Evolutionary conservation across 495 filamentous ascomycete genomes (phyloP).

Genomic region (Neurospora sp.): DNA sequence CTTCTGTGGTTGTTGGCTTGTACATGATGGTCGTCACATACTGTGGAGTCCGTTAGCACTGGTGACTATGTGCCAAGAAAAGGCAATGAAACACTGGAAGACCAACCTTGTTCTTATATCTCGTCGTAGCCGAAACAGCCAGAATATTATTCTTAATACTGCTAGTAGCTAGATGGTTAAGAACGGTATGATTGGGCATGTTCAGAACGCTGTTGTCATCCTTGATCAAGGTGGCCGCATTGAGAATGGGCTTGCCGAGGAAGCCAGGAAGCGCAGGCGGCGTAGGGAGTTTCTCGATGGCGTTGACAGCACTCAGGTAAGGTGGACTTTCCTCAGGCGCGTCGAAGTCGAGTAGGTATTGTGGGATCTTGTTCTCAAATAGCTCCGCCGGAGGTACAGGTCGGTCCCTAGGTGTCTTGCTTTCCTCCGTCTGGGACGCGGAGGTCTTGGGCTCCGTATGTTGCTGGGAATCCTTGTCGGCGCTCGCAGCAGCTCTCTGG

Average conservation of each 20-base stretch:
- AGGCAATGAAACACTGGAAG: background rate
- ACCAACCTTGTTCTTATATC: slow-evolving; percentile 87
- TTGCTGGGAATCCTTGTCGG: slow-evolving; percentile 18
- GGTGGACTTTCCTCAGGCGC: slow-evolving; percentile 63
- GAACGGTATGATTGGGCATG: slow-evolving; percentile 92
- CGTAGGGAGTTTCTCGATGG: slow-evolving; percentile 62
- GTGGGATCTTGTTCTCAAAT: slow-evolving; percentile 61
- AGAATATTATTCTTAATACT: slow-evolving; percentile 94
- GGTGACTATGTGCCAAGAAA: too few species aligned
- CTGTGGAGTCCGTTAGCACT: slow-evolving; percentile 35
- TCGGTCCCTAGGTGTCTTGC: slow-evolving; percentile 30
- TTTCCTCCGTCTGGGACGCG: slow-evolving; percentile 24
- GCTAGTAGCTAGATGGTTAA: slow-evolving; percentile 97
- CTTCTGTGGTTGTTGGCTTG: slow-evolving; percentile 57
- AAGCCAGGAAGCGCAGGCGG: slow-evolving; percentile 86
- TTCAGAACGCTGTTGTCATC: slow-evolving; percentile 94
- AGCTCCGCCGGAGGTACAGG: slow-evolving; percentile 31
- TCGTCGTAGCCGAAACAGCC: slow-evolving; percentile 92
- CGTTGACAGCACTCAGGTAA: slow-evolving; percentile 57
- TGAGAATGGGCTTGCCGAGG: slow-evolving; percentile 87
- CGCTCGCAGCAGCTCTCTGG: slow-evolving; percentile 5
- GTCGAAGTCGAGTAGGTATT: slow-evolving; percentile 78
- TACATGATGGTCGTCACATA: slow-evolving; percentile 98
- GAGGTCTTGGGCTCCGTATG: background rate
- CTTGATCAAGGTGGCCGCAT: slow-evolving; percentile 82